Conservation (phyloP, 2,329 filamentous ascomycete genomes). For the Beauveria rudraprayagi region DNA sequence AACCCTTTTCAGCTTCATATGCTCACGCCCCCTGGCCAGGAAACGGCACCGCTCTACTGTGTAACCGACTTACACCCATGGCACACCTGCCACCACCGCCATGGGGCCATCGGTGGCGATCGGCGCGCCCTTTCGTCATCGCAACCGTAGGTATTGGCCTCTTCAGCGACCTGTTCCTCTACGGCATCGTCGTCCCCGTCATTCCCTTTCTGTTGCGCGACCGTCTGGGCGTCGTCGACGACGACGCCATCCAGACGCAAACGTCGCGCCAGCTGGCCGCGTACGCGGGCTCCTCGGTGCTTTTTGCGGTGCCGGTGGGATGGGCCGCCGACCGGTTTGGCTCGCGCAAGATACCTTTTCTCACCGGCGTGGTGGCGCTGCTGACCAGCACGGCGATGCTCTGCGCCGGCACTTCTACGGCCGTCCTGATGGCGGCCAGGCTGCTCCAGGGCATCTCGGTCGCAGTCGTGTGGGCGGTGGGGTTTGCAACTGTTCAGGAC, state of each 20-base stretch:
- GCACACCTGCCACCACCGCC: neutral
- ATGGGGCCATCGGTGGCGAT: neutral
- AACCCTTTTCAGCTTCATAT: too few relatives aligned
- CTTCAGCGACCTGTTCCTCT: slow-evolving; percentile 12
- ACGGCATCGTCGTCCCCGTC: slow-evolving; percentile 11
- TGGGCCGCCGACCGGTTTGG: neutral
- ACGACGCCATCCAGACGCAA: neutral
- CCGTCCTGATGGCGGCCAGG: neutral
- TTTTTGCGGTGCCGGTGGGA: neutral
- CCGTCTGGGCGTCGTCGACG: slow-evolving; percentile 5
- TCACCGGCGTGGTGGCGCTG: neutral
- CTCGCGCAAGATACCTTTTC: neutral
- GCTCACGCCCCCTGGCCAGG: too few relatives aligned
- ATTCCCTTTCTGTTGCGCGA: slow-evolving; percentile 11
- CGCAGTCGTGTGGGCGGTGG: neutral
- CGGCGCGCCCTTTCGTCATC: neutral
- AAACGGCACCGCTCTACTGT: neutral
- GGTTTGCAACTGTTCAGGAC: neutral
- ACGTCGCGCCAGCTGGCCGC: slow-evolving; percentile 1
- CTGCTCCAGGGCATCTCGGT: slow-evolving; percentile 1
- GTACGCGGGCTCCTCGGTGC: neutral
- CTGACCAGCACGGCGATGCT: neutral
- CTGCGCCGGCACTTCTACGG: neutral
- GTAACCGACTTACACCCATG: neutral
- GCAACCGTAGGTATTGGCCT: slow-evolving; percentile 8